These are phyloP conservation scores for Fusarium tanahbumbuense DNA, from an alignment of 2,329 filamentous ascomycete genomes.

Conservation along the genomic window DNA sequence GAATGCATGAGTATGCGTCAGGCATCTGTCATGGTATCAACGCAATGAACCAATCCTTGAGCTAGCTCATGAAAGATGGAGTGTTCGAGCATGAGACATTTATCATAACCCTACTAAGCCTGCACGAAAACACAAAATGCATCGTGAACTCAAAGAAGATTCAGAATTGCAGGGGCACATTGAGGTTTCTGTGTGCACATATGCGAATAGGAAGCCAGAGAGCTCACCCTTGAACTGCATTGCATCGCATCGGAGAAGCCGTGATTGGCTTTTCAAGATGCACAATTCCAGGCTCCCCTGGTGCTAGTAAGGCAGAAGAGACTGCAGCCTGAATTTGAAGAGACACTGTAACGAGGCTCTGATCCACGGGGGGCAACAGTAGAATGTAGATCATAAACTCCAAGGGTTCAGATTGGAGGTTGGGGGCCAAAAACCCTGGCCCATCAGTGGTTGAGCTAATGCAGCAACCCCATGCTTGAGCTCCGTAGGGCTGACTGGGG, in stretches of 20 bases:
- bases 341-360: slow-evolving; percentile 38
- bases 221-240: slow-evolving; percentile 6
- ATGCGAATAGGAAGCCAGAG: slow-evolving; percentile 1
- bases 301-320: slow-evolving; percentile 40
- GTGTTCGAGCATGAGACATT: slow-evolving; percentile 15
- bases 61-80: not conserved
- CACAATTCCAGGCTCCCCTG: slow-evolving; percentile 41
- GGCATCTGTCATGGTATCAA: slow-evolving; percentile 12
- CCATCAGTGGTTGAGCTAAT: slow-evolving; percentile 45
- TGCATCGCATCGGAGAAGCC: slow-evolving; percentile 23
- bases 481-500: slow-evolving; percentile 45
- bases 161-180: slow-evolving; percentile 7
- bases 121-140: slow-evolving; percentile 5
- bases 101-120: not conserved
- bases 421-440: slow-evolving; percentile 40
- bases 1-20: slow-evolving; percentile 11
- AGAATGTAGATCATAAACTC: slow-evolving; percentile 38
- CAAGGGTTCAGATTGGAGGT: slow-evolving; percentile 30
- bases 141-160: slow-evolving; percentile 19
- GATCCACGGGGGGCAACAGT: slow-evolving; percentile 32
- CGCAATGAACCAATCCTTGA: slow-evolving; percentile 6
- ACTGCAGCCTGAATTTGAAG: slow-evolving; percentile 41
- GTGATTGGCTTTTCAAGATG: slow-evolving; percentile 36
- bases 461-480: slow-evolving; percentile 34
- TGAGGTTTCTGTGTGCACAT: not conserved